Conservation (phyloP, 371 early-diverging fungal species). For the Apophysomyces trapeziformis region DNA sequence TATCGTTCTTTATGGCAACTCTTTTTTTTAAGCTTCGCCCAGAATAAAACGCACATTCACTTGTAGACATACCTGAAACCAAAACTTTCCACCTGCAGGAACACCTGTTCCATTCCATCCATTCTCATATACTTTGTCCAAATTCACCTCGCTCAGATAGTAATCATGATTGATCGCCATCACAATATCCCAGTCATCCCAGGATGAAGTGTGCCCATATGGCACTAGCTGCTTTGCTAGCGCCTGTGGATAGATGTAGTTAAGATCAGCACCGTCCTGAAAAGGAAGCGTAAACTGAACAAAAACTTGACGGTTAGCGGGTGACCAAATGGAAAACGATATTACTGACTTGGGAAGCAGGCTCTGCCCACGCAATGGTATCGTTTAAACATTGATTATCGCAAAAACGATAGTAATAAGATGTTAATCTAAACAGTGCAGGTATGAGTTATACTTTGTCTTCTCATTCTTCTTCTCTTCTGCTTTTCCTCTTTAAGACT, state of each 20-base stretch:
- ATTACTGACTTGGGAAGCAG: slow-evolving; percentile 34
- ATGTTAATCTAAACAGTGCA: slow-evolving; percentile 23
- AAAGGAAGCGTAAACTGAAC: slow-evolving; percentile 22
- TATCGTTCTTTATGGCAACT: slow-evolving; percentile 2
- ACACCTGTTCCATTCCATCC: slow-evolving; percentile 27
- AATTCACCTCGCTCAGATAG: slow-evolving; percentile 28
- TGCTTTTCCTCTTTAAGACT: no score
- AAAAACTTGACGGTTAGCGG: neutral
- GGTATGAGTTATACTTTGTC: neutral
- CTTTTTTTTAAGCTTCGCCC: neutral
- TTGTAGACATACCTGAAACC: slow-evolving; percentile 23
- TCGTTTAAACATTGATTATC: slow-evolving; percentile 29
- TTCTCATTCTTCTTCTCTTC: no score
- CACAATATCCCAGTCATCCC: slow-evolving; percentile 31
- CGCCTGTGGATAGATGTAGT: slow-evolving; percentile 43
- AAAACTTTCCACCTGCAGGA: slow-evolving; percentile 28
- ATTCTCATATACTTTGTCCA: slow-evolving; percentile 13
- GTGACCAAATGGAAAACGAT: neutral
- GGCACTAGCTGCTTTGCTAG: slow-evolving; percentile 37
- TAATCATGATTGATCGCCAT: slow-evolving; percentile 42
- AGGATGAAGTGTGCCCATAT: slow-evolving; percentile 19
- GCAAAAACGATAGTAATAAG: slow-evolving; percentile 41
- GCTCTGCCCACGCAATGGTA: slow-evolving; percentile 38
- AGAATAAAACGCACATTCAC: neutral
- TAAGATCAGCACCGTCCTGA: slow-evolving; percentile 31